Conservation (phyloP, 2,329 filamentous ascomycete genomes). For the Fusarium heterosporum region DNA sequence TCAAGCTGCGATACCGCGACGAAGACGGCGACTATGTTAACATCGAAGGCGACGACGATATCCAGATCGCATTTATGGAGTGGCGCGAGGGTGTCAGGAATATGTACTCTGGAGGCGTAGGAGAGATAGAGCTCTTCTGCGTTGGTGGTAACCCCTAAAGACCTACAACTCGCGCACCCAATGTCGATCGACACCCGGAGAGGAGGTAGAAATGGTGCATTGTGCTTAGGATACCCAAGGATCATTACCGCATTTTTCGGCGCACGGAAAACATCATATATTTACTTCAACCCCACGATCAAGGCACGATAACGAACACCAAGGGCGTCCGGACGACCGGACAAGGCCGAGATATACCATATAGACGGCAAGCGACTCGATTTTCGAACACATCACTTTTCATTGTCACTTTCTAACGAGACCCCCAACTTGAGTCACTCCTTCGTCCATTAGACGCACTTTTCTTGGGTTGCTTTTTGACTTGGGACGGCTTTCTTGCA, state of each 20-base stretch:
- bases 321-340: constrained; percentile 42
- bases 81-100: constrained; percentile 79
- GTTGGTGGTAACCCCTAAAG: constrained; percentile 61
- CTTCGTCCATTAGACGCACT: constrained; percentile 27
- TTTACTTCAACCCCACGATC: constrained; percentile 44
- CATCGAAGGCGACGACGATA: constrained; percentile 95
- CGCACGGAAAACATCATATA: constrained; percentile 47
- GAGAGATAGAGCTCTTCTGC: constrained; percentile 91
- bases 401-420: constrained; percentile 28
- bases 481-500: constrained; percentile 25
- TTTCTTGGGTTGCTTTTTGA: constrained; percentile 37
- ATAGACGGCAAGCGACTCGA: constrained; percentile 51
- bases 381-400: constrained; percentile 37
- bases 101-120: constrained; percentile 75
- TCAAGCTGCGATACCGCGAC: constrained; percentile 91
- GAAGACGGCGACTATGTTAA: constrained; percentile 93
- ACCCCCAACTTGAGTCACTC: constrained; percentile 37
- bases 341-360: constrained; percentile 43
- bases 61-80: constrained; percentile 93
- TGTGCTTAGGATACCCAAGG: constrained; percentile 47
- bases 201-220: constrained; percentile 42
- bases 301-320: constrained; percentile 44
- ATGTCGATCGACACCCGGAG: constrained; percentile 22
- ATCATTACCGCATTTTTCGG: constrained; percentile 50
- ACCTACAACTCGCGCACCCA: constrained; percentile 11